Base-by-base conservation (phyloP, 2,329 filamentous ascomycete genomes). In the Hymenoscyphus fraxineus region DNA sequence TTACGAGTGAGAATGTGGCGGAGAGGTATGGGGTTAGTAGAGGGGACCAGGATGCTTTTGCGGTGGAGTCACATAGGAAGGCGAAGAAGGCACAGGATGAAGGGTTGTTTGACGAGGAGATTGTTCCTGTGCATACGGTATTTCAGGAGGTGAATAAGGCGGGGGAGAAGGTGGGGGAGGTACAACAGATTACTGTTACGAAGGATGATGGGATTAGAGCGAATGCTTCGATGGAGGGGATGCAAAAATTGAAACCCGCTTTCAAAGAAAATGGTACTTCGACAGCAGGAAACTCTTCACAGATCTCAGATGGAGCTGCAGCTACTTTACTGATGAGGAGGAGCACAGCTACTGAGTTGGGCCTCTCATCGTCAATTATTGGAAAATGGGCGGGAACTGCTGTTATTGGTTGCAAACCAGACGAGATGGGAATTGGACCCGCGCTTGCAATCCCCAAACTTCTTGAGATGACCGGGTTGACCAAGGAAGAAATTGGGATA, bases 401-500 rank as follows among this genome's bases (percentile, higher is more conserved):
- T 38, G 88, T 91, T 12, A 86, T 88, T 0, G 93, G 94, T 13
- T 96, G 92, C 75, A 82, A 82, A 60, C 93, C 94, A 0, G 92
- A 96, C 73, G 93, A 97, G 82, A 97, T 98, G 94, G 93, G 94
- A 47, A 82, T 97, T 64, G 93, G 94, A 0, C 93, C 94, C 0
- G 92, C 92, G 0, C 74, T 96, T 35, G 93, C 92, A 0, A 94
- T 97, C 61, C 93, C 93, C 6, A 90, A 89, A 75, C 81, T 97
- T 22, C 81, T 97, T n/a, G 76, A 80, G 19, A 85, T 86, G 66
- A 84, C 89, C 1, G 91, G 88, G 0, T 76, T 97, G 15, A 74
- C 78, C 55, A 88, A 80, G 13, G 80, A 82, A 1, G 92, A 97
- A 64, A 85, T 98, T 0, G 84, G 88, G 41, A 81, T 95, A 10